Evolutionary conservation across 2,329 filamentous ascomycete genomes (phyloP).

Genomic region (Pyrenophora teres): DNA sequence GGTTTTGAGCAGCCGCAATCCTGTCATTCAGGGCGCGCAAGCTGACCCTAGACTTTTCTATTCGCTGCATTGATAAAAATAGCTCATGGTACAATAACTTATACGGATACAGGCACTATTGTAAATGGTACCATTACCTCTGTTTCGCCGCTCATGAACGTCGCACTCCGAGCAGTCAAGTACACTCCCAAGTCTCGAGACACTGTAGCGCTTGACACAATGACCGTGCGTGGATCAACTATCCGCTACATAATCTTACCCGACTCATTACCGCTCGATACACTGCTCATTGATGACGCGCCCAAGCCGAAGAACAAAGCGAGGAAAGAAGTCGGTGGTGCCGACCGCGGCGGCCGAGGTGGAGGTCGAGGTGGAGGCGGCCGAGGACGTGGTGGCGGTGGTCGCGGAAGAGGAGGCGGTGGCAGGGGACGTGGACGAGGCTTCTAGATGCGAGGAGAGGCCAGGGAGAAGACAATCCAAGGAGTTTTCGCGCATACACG

Average conservation of each 20-base stretch:
- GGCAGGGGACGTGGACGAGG: constrained; percentile 48
- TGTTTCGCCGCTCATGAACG: constrained; percentile 98
- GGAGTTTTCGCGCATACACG: constrained; percentile 3
- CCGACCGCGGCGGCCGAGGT: constrained; percentile 50
- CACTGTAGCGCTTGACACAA: constrained; percentile 85
- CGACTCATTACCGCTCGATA: constrained; percentile 92
- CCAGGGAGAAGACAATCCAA: constrained; percentile 9
- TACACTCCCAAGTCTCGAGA: constrained; percentile 92
- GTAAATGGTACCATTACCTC: constrained; percentile 96
- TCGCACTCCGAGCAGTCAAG: constrained; percentile 90
- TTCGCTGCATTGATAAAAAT: too few species aligned
- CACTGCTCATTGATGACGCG: constrained; percentile 91
- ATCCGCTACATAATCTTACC: constrained; percentile 97
- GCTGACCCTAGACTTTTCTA: not conserved
- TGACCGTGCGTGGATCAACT: constrained; percentile 95
- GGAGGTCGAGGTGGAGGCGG: constrained; percentile 45
- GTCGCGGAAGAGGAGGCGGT: constrained; percentile 50
- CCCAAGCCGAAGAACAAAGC: constrained; percentile 99
- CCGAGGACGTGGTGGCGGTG: constrained; percentile 44
- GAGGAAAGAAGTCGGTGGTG: constrained; percentile 75
- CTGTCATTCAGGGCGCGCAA: constrained; percentile 1
- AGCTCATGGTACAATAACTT: not conserved
- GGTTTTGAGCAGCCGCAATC: too few species aligned
- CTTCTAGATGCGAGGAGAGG: constrained; percentile 20
- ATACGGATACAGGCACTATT: constrained; percentile 72